Base-by-base conservation (phyloP, 345 rosid genomes). In the Angophora floribunda region DNA sequence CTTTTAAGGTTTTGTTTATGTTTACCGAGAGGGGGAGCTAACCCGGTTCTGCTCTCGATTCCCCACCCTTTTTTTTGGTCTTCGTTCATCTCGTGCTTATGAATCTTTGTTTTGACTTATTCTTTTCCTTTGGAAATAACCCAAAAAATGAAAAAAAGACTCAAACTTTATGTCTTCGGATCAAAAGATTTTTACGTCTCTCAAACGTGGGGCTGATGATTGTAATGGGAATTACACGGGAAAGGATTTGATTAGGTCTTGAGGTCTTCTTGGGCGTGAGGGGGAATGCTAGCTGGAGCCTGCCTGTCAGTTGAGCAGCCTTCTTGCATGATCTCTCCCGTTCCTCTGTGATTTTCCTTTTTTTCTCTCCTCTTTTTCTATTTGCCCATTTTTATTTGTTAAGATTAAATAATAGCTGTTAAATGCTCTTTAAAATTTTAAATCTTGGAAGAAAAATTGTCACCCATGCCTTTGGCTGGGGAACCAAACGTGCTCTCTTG, bases 251-350 rank as follows among this genome's bases (percentile, higher is more conserved):
- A 86, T 93, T 93, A 93, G 93, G 94, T 94, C 93, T 93, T 82
- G 82, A 51, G 94, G 85, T 91, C 91, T 87, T 91, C 91, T 87
- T 91, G 91, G 89, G 92, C 95, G 90, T 94, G 89, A 87, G 89
- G 89, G 88, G 88, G 91, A 90, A 89, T 91, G 96, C 94, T 95
- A 96, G 99, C 98, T 97, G 99, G 95, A 95, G 92, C 91, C 95
- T 87, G 93, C 87, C 98, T 97, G 99, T 97, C 99, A 94, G 95
- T 92, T 91, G 91, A 94, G 97, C 99, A 96, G 95, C 94, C 90
- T 93, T 94, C 97, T 93, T 95, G 98, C 99, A 96, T 97, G 98
- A 97, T 93, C 94, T 88, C 90, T 57, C 87, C 36, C 87, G 36
- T 51, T 36, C 12, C 36, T 19, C 28, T 86, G 84, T 87, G 87